Conservation (phyloP, 2,329 filamentous ascomycete species). For the Aureobasidium subglaciale region DNA sequence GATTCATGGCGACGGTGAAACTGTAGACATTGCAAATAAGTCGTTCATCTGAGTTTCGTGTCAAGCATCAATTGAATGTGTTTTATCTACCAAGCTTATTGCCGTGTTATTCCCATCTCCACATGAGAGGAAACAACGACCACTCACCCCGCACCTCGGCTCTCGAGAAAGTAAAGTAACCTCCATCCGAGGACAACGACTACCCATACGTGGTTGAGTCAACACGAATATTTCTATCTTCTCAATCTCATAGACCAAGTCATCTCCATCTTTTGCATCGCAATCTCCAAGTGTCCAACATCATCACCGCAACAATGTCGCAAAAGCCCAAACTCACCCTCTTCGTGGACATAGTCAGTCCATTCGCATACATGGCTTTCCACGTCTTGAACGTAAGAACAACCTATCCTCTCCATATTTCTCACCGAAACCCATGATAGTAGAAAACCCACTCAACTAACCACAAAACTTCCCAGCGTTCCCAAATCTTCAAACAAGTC, state of each 20-base stretch:
- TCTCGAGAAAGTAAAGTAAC: slow-evolving; percentile 2
- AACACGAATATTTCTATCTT: not conserved
- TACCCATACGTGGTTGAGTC: not conserved
- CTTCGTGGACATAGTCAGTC: slow-evolving; percentile 53
- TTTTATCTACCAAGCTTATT: not conserved
- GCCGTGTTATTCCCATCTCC: not conserved
- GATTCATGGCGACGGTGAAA: too few relatives aligned
- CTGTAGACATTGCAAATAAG: not conserved
- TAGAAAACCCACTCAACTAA: too few relatives aligned
- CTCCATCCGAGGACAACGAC: slow-evolving; percentile 6
- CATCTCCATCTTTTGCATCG: not conserved
- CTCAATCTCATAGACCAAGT: too few relatives aligned
- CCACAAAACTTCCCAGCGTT: slow-evolving; percentile 37
- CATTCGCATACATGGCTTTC: slow-evolving; percentile 56
- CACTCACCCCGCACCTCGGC: slow-evolving; percentile 9
- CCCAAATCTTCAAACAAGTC: slow-evolving; percentile 47
- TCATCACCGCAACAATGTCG: not conserved
- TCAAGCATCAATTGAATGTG: too few relatives aligned
- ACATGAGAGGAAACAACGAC: not conserved
- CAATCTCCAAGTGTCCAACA: too few relatives aligned
- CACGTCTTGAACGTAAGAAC: slow-evolving; percentile 45
- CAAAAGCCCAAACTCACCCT: slow-evolving; percentile 44
- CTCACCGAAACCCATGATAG: too few relatives aligned
- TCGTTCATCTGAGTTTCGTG: too few relatives aligned
- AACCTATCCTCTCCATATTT: too few relatives aligned